phyloP scores from a whole-genome alignment of 768 basidiomycete genomes.

The Lentinula aciculospora region DNA sequence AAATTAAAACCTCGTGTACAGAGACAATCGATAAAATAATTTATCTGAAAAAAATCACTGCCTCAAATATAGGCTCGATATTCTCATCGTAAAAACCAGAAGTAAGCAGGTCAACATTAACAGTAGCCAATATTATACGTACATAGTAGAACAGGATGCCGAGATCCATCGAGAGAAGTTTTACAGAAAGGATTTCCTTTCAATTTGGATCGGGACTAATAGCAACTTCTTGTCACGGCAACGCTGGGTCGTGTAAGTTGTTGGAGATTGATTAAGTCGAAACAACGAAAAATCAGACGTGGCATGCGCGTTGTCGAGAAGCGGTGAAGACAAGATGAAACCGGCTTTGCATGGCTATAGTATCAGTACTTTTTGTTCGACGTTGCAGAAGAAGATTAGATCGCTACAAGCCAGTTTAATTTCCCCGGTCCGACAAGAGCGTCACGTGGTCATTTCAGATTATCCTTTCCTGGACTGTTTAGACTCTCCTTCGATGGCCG shows the following conservation, averaged over 20 bases:
- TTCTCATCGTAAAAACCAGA: background rate
- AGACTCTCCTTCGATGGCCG: background rate
- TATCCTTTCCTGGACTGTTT: background rate
- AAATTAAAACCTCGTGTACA: slow-evolving; percentile 9
- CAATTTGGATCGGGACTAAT: background rate
- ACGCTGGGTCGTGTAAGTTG: background rate
- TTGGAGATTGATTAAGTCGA: slow-evolving; percentile 2
- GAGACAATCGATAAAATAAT: slow-evolving; percentile 4
- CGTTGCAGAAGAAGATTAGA: background rate
- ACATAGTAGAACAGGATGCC: slow-evolving; percentile 1
- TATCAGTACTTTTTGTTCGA: background rate
- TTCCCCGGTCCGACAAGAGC: background rate
- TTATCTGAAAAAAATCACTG: slow-evolving; percentile 4
- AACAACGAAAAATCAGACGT: slow-evolving; percentile 4
- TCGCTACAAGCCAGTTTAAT: no score
- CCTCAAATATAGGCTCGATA: background rate
- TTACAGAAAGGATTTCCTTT: background rate
- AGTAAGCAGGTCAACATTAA: background rate
- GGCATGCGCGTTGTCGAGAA: background rate
- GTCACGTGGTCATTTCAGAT: background rate
- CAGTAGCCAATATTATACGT: background rate
- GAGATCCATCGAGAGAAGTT: background rate
- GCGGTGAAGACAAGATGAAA: background rate
- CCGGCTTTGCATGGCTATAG: background rate
- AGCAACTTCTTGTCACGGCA: background rate